Conservation (phyloP, 2,329 filamentous ascomycete species). For the Trichoderma hamatum region DNA sequence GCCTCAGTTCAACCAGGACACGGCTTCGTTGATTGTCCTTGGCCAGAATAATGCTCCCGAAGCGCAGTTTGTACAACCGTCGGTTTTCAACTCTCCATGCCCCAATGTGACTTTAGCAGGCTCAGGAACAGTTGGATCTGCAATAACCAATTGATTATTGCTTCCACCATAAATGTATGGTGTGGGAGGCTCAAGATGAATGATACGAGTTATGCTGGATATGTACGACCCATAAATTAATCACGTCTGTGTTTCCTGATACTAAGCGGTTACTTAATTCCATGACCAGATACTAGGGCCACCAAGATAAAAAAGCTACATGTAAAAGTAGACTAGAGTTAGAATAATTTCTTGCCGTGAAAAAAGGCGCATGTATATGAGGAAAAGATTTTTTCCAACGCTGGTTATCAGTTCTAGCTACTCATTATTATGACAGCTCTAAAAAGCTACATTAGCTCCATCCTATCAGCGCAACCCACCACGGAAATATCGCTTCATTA, state of each 20-base stretch:
- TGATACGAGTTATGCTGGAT: neutral
- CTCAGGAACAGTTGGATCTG: slow-evolving; percentile 25
- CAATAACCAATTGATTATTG: neutral
- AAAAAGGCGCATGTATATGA: neutral
- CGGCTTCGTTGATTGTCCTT: slow-evolving; percentile 29
- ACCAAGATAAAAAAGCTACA: neutral
- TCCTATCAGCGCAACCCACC: neutral
- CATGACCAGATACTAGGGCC: neutral
- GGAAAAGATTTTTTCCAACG: neutral
- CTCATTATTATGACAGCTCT: neutral
- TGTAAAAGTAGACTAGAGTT: neutral
- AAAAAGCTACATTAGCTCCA: neutral
- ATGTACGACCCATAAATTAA: neutral
- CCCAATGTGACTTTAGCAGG: slow-evolving; percentile 33
- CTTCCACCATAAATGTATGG: neutral
- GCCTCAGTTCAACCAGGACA: slow-evolving; percentile 32
- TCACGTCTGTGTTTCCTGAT: neutral
- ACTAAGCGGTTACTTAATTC: neutral
- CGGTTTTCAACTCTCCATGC: slow-evolving; percentile 34
- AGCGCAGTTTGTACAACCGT: slow-evolving; percentile 34
- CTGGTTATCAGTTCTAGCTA: neutral
- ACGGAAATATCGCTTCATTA: neutral
- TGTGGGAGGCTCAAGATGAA: neutral
- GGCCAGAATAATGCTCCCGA: slow-evolving; percentile 26
- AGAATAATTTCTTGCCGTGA: neutral